Evolutionary conservation across 805 yeast genomes (phyloP), one percentile per base, ranked within the genome.

Genomic region (Myxozyma lipomycoides): DNA sequence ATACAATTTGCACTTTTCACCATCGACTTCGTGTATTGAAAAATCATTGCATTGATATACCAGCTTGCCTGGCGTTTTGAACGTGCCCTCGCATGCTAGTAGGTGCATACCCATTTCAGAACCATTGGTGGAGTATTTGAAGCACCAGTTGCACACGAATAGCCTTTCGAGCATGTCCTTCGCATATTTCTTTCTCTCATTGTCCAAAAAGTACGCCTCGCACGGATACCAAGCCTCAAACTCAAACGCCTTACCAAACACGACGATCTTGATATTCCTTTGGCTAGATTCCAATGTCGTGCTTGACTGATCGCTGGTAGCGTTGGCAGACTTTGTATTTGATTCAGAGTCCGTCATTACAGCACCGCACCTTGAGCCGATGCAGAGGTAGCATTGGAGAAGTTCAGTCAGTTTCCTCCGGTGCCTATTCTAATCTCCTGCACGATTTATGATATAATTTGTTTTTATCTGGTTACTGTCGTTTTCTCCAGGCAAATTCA

Each of bases 151-250:
- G 68, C 98, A 93, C 1, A 93, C 82, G 61, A 71, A 77, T 15
- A 93, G 71, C 52, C 65, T 52, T 1, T 61, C 49, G 4, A 61
- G 37, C 26, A 43, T 39, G 7, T 48, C 58, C 64, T 24, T 55
- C 49, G 40, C 48, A 46, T 35, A 68, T 56, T 56, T 48, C 60
- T 19, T 59, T 60, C 36, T 56, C 55, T 38, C 41, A 37, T 64
- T 52, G 19, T 49, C 68, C 42, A 73, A 73, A 56, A 89, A 86
- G 64, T 87, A 84, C 0, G 88, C 95, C 2, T 86, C 78, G 61
- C 85, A 84, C 0, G 95, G 93, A 64, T 84, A 89, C 96, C 97
- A 88, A 2, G 97, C 83, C 48, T 80, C 76, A 55, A 90, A 80
- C 51, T 76, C 77, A 58, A 73, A 76, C 12, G 51, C 52, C 19